Evolutionary conservation across 768 basidiomycete species (phyloP).

Genomic region (Podaxis sp.): DNA sequence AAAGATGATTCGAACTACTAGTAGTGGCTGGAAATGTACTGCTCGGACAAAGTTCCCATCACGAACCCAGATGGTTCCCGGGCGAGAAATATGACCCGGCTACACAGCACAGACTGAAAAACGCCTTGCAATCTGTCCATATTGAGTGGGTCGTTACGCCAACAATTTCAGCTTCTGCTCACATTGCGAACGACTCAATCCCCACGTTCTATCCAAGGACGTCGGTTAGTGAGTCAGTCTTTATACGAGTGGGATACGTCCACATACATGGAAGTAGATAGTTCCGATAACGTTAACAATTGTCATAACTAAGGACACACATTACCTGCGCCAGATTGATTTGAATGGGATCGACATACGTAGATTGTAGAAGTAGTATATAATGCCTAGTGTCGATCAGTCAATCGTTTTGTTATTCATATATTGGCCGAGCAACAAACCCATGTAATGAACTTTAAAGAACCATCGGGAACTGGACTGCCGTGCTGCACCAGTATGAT

Average conservation of each 20-base stretch:
- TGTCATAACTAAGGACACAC: not conserved
- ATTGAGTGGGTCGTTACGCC: not conserved
- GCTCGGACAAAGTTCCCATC: not conserved
- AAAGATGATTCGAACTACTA: too few relatives aligned
- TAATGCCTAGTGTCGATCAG: not conserved
- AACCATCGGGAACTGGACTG: not conserved
- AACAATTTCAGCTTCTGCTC: not conserved
- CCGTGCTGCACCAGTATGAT: not conserved
- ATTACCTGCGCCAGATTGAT: not conserved
- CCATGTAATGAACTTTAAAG: conserved; percentile 4
- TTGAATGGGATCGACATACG: not conserved
- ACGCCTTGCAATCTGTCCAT: not conserved
- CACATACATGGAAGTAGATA: not conserved
- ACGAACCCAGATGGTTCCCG: conserved; percentile 1
- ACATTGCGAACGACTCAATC: not conserved
- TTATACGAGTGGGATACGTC: not conserved
- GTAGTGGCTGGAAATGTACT: too few relatives aligned
- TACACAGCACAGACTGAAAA: conserved; percentile 1
- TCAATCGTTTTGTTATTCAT: not conserved
- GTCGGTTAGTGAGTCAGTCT: not conserved
- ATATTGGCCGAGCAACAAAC: not conserved
- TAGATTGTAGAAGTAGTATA: not conserved
- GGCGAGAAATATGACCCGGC: not conserved
- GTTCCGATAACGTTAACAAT: not conserved
- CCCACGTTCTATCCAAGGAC: not conserved